These are phyloP conservation scores for Penicillium daleae DNA, from an alignment of 495 filamentous ascomycete species.

Conservation along the genomic window DNA sequence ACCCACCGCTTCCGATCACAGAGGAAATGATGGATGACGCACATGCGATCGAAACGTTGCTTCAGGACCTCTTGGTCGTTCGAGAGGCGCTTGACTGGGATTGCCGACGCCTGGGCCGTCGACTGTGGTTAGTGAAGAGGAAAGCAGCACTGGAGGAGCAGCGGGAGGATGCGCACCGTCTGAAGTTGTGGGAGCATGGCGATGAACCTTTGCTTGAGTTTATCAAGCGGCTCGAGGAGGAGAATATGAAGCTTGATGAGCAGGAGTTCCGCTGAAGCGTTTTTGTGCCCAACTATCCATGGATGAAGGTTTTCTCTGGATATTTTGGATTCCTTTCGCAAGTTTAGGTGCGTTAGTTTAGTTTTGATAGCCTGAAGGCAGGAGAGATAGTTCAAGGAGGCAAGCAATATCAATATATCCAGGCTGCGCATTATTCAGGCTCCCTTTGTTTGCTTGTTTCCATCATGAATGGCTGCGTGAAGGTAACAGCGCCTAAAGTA, in stretches of 20 bases:
- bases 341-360: neutral
- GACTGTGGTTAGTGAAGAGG: neutral
- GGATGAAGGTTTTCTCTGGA: neutral
- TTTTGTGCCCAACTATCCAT: neutral
- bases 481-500: neutral
- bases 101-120: neutral
- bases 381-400: neutral
- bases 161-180: neutral
- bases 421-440: neutral
- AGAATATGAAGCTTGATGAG: neutral
- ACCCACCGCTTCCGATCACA: neutral
- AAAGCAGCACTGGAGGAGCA: neutral
- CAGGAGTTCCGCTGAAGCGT: neutral
- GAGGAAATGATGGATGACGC: neutral
- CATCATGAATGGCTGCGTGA: neutral
- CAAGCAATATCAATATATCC: neutral
- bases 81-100: neutral
- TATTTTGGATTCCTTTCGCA: neutral
- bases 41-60: neutral
- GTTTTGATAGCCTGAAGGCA: neutral
- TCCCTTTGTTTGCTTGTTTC: neutral
- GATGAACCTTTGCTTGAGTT: neutral
- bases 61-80: neutral
- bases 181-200: neutral
- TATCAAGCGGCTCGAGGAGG: neutral